Evolutionary conservation across 75 land plant genomes (phyloP).

Genomic region (Sequoia sempervirens): DNA sequence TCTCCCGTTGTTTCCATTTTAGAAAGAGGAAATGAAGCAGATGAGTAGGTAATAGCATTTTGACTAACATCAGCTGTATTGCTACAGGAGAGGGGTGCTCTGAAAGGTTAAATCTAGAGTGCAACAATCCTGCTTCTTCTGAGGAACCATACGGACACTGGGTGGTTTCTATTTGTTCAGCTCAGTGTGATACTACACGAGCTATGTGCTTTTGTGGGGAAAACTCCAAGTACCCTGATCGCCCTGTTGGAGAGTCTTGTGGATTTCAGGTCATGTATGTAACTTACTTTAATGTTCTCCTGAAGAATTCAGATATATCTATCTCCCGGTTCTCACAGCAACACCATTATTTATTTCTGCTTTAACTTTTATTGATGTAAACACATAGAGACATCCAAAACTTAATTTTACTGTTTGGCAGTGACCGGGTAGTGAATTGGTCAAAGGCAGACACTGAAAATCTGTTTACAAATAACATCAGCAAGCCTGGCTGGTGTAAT

Average conservation of each 20-base stretch:
- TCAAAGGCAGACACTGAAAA: conserved; percentile 51
- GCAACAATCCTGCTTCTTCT: conserved; percentile 45
- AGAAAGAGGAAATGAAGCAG: background rate
- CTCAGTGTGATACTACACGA: conserved; percentile 74
- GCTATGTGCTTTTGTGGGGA: conserved; percentile 92
- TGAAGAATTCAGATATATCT: background rate
- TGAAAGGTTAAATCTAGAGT: conserved; percentile 43
- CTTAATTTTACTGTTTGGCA: conserved; percentile 37
- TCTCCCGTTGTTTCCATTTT: background rate
- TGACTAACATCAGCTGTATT: background rate
- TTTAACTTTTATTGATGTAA: background rate
- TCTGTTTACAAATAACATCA: conserved; percentile 57
- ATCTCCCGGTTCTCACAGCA: background rate
- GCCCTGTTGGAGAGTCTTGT: conserved; percentile 80
- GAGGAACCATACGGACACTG: conserved; percentile 62
- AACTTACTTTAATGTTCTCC: background rate
- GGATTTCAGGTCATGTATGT: conserved; percentile 69
- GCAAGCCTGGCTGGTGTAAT: conserved; percentile 85
- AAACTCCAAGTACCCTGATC: conserved; percentile 76
- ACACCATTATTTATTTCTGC: background rate
- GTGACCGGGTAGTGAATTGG: conserved; percentile 58
- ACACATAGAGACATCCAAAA: conserved; percentile 12
- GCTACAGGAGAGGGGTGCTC: conserved; percentile 54
- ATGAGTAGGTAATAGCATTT: background rate
- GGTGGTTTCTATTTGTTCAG: conserved; percentile 88